Evolutionary conservation across 2,329 filamentous ascomycete species (phyloP), one percentile per base, ranked within the genome.

Genomic region (Aspergillus eucalypticola): DNA sequence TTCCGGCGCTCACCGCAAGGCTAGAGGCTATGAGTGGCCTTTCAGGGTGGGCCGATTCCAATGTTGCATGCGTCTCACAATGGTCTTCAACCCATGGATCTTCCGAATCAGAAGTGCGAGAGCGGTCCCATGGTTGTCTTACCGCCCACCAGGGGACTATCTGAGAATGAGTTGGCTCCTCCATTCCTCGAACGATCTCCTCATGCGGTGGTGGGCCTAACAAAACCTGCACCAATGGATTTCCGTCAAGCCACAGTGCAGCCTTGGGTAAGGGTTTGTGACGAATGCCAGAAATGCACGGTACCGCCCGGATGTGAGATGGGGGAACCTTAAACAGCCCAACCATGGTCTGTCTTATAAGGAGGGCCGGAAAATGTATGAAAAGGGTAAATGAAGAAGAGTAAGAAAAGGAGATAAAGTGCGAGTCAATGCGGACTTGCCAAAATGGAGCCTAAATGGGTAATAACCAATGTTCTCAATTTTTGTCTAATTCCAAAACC

Each of bases 341-440:
- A 59, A 44, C 56, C 56, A 58, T 53, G 56, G 56, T 53, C 15
- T 5, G 17, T 17, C 11, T 32, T 25, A 56, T 48, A 35, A 56
- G 13, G 10, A 23, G 27, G 42, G 21, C 19, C 54, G 15, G 11
- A 4, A 21, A 23, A 27, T 39, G 23, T 10, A 56, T 21, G 23
- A 27, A 23, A 48, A 49, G 21, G 32, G 41, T 44, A 17, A 46
- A 23, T 25, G 29, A 23, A 21, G 27, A 13, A 41, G 44, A 15
- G 19, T 11, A 15, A 48, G 23, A 46, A 46, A 48, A 38, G 44
- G 19, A 41, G 19, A 21, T 2, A n/a, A n/a, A 21, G 17, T 21
- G 17, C 10, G 41, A 44, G 10, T 21, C 41, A 35, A 35, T 35
- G 32, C 32, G 32, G 32, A 32, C n/a, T 10, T 29, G n/a, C 46